These are phyloP conservation scores for Novymonas esmeraldas DNA, from an alignment of 208 protist species.

Conservation along the genomic window DNA sequence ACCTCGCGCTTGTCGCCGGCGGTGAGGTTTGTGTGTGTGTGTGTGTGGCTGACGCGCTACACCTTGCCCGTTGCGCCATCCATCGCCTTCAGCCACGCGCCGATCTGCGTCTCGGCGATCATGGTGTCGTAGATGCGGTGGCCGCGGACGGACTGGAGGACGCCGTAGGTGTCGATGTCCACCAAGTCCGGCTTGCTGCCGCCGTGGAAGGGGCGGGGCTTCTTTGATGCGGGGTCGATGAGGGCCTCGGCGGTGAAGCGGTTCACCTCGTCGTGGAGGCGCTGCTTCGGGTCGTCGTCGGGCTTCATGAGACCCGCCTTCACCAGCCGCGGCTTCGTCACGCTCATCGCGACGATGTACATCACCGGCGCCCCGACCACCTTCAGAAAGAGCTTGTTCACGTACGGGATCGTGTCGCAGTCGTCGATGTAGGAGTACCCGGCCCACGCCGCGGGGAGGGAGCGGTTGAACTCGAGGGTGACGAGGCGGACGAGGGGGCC, in stretches of 20 bases:
- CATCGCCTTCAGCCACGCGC: constrained; percentile 70
- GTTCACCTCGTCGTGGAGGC: constrained; percentile 73
- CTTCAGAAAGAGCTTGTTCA: constrained; percentile 91
- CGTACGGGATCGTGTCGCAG: constrained; percentile 83
- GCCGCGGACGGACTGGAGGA: constrained; percentile 84
- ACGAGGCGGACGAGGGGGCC: constrained; percentile 84
- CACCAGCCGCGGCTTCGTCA: constrained; percentile 78
- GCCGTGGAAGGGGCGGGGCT: constrained; percentile 75
- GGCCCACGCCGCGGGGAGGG: constrained; percentile 70
- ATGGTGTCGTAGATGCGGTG: constrained; percentile 88
- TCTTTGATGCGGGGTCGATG: constrained; percentile 56
- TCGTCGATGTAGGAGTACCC: constrained; percentile 91
- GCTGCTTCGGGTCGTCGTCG: constrained; percentile 52
- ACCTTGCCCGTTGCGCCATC: constrained; percentile 41
- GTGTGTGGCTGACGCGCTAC: constrained; percentile 2
- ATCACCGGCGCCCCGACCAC: constrained; percentile 90
- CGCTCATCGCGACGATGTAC: constrained; percentile 78
- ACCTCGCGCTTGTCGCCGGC: too few relatives aligned
- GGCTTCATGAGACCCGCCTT: constrained; percentile 64
- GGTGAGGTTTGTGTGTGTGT: too few relatives aligned
- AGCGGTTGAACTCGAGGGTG: constrained; percentile 86
- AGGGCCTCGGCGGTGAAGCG: constrained; percentile 71
- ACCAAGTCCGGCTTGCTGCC: constrained; percentile 83
- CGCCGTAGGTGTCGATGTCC: constrained; percentile 90
- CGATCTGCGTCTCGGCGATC: constrained; percentile 54